Evolutionary conservation across 2,329 filamentous ascomycete species (phyloP).

Genomic region (Phialemonium atrogriseum): DNA sequence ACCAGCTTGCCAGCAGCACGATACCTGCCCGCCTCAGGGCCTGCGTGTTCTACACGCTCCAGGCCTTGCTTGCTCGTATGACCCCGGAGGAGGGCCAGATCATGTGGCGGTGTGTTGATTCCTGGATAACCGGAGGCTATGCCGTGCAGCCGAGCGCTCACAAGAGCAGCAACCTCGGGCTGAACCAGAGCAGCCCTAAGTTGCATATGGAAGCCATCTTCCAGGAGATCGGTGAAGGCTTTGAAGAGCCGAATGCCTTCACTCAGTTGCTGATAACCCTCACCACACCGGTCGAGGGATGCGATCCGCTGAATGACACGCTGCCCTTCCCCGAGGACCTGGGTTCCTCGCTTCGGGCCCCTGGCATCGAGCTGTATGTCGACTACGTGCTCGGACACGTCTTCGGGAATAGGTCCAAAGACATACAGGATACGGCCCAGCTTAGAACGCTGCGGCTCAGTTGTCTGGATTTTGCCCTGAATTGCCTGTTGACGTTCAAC

Average conservation of each 20-base stretch:
- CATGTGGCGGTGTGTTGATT: slow-evolving; percentile 76
- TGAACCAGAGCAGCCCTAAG: slow-evolving; percentile 18
- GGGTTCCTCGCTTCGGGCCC: slow-evolving; percentile 63
- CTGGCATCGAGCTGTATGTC: slow-evolving; percentile 86
- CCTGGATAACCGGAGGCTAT: slow-evolving; percentile 63
- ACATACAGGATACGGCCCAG: slow-evolving; percentile 59
- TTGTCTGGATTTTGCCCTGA: slow-evolving; percentile 75
- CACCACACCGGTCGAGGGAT: slow-evolving; percentile 54
- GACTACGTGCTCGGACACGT: slow-evolving; percentile 82
- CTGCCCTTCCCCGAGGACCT: slow-evolving; percentile 83
- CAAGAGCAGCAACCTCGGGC: slow-evolving; percentile 12
- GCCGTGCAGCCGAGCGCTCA: slow-evolving; percentile 23
- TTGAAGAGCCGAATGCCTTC: slow-evolving; percentile 81
- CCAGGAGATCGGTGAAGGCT: slow-evolving; percentile 65
- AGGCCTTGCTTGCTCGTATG: slow-evolving; percentile 69
- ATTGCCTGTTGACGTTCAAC: slow-evolving; percentile 81
- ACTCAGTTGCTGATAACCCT: slow-evolving; percentile 68
- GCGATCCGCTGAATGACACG: slow-evolving; percentile 58
- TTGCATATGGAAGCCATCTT: slow-evolving; percentile 56
- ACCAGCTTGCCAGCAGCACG: slow-evolving; percentile 69
- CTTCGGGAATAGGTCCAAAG: slow-evolving; percentile 58
- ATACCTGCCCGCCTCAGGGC: slow-evolving; percentile 73
- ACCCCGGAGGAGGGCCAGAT: slow-evolving; percentile 55
- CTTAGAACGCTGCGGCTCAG: slow-evolving; percentile 65
- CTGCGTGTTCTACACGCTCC: slow-evolving; percentile 72